phyloP scores from a whole-genome alignment of 2,329 filamentous ascomycete genomes.

The Sclerotiophoma versabilis region DNA sequence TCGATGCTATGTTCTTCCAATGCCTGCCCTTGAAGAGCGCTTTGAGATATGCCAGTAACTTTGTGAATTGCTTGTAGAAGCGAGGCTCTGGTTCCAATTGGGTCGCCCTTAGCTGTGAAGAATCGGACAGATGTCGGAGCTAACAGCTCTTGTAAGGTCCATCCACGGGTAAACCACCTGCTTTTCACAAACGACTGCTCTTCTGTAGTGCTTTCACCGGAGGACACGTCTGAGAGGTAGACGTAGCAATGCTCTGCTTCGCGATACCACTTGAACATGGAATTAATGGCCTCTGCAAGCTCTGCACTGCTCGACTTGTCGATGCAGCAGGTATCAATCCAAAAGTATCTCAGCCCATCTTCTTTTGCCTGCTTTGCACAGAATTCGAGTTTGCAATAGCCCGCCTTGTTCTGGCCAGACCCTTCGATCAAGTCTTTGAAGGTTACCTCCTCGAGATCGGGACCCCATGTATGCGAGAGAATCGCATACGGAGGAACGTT shows the following conservation, averaged over 20 bases:
- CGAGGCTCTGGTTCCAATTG: conserved; percentile 16
- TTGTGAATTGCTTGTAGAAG: conserved; percentile 3
- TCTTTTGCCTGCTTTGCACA: not conserved
- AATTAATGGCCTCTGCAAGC: not conserved
- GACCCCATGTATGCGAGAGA: not conserved
- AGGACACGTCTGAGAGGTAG: not conserved
- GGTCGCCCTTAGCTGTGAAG: conserved; percentile 17
- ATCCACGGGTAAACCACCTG: conserved; percentile 15
- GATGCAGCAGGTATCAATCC: conserved; percentile 2
- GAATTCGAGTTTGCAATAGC: not conserved
- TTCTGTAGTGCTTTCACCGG: not conserved
- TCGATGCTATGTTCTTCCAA: conserved; percentile 20
- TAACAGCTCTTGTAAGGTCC: conserved; percentile 25
- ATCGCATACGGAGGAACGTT: not conserved
- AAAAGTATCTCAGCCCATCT: not conserved
- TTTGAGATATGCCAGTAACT: conserved; percentile 11
- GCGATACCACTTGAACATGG: not conserved
- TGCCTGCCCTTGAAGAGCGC: conserved; percentile 7
- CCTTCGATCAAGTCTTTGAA: not conserved
- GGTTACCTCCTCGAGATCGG: not conserved
- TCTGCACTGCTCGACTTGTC: not conserved
- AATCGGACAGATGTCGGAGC: conserved; percentile 25
- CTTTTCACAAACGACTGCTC: not conserved
- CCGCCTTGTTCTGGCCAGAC: not conserved
- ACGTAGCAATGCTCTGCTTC: not conserved